A percentile compares a stretch with the other conserved stretches of the same genome.
Evolutionary conservation across 1,284 basidiomycete species (phyloP).

Genomic region (Apiotrichum siamense): DNA sequence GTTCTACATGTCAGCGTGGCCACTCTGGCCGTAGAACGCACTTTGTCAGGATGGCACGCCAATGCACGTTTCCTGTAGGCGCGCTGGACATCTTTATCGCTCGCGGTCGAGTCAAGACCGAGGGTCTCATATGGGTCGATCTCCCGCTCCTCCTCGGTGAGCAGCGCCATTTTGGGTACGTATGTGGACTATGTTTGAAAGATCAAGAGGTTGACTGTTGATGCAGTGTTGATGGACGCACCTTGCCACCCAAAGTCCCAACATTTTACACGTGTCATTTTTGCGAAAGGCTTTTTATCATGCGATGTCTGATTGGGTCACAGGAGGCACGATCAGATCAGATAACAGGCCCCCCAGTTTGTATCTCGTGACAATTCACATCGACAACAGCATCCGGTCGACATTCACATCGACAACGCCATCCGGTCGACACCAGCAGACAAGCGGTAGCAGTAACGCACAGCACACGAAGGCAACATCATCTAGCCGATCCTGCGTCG

Average conservation of each 20-base stretch:
- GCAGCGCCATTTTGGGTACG: conserved; percentile 28
- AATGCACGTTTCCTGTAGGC: conserved; percentile 76
- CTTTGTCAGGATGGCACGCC: conserved; percentile 83
- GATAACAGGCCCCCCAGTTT: not conserved
- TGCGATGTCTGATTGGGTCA: not conserved
- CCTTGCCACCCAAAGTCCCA: conserved; percentile 4
- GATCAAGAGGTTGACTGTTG: not conserved
- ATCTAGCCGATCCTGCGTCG: no score
- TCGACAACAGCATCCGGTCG: no score
- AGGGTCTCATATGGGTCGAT: conserved; percentile 71
- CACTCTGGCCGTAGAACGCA: conserved; percentile 45
- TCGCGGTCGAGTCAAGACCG: conserved; percentile 60
- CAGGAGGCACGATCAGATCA: not conserved
- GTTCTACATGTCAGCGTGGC: conserved; percentile 9
- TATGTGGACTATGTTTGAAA: no score
- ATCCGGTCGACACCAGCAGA: no score
- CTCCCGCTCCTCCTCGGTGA: conserved; percentile 46
- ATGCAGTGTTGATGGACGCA: no score
- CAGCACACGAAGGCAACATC: no score
- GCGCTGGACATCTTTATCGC: conserved; percentile 73
- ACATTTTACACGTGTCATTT: not conserved
- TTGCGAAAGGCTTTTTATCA: not conserved
- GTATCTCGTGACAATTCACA: no score
- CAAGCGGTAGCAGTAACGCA: no score
- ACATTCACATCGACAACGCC: not conserved